Conservation (phyloP, 2,329 filamentous ascomycete genomes). For the Fusarium anthophilum region DNA sequence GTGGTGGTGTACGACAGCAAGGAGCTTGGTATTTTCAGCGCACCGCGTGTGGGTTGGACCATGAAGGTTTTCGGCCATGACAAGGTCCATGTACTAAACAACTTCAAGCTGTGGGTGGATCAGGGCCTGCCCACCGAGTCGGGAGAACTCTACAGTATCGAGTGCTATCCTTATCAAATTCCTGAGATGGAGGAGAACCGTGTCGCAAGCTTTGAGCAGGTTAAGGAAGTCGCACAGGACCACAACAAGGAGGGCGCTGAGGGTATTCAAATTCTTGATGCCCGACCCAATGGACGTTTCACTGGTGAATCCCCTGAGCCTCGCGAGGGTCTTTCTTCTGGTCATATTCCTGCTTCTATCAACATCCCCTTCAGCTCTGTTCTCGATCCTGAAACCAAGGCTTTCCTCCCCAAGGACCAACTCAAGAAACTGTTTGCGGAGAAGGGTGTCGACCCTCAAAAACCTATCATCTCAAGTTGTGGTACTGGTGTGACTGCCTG, state of each 20-base stretch:
- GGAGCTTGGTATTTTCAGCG: constrained; percentile 93
- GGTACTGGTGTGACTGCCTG: constrained; percentile 95
- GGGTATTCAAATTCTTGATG: constrained; percentile 89
- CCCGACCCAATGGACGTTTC: constrained; percentile 81
- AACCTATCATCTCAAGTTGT: constrained; percentile 87
- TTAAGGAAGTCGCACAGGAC: constrained; percentile 79
- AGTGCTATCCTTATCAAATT: constrained; percentile 72
- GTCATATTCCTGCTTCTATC: constrained; percentile 90
- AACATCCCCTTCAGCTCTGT: constrained; percentile 83
- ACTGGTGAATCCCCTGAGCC: constrained; percentile 87
- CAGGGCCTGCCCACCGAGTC: constrained; percentile 83
- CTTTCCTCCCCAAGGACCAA: constrained; percentile 76
- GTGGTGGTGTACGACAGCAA: constrained; percentile 95
- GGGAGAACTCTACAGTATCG: constrained; percentile 75
- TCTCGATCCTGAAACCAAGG: constrained; percentile 84
- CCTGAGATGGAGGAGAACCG: constrained; percentile 68
- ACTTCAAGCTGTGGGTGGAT: constrained; percentile 93
- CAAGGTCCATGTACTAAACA: constrained; percentile 90
- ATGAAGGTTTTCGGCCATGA: constrained; percentile 88
- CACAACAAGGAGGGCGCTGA: constrained; percentile 84
- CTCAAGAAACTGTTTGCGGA: constrained; percentile 78
- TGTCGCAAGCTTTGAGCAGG: constrained; percentile 83
- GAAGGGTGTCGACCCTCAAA: constrained; percentile 81
- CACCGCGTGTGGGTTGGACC: constrained; percentile 94
- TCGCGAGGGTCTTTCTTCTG: constrained; percentile 83